phyloP scores from a whole-genome alignment of 139 green algal species.

The Asterochloris sp. region DNA sequence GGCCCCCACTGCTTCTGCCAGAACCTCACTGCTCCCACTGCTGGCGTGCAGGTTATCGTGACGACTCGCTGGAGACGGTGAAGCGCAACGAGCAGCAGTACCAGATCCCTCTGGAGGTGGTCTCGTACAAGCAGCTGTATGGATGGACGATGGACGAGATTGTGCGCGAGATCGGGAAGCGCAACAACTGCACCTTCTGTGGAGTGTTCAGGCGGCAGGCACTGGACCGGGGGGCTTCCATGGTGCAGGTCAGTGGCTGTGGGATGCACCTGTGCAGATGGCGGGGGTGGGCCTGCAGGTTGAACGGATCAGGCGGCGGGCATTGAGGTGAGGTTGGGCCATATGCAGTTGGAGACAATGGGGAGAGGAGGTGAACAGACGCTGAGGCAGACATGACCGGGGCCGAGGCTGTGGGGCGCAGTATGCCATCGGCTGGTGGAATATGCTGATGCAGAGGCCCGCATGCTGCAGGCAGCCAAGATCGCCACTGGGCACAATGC shows the following conservation, averaged over 20 bases:
- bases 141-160: conserved; percentile 99
- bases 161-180: conserved; percentile 82
- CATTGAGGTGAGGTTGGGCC: too few species aligned
- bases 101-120: conserved; percentile 74
- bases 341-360: too few species aligned
- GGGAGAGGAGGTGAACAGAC: too few species aligned
- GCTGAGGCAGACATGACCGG: too few species aligned
- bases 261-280: too few species aligned
- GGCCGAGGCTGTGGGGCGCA: too few species aligned
- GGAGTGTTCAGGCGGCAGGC: conserved; percentile 91
- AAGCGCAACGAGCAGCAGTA: conserved; percentile 87
- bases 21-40: too few species aligned
- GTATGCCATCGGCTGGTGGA: too few species aligned
- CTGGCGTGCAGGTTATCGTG: conserved; percentile 62
- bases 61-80: conserved; percentile 95
- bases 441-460: neutral
- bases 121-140: conserved; percentile 96
- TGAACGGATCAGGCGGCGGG: neutral
- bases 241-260: conserved; percentile 29
- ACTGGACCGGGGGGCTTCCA: conserved; percentile 80
- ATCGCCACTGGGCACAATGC: conserved; percentile 94
- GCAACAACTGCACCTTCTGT: conserved; percentile 98
- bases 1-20: too few species aligned
- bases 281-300: too few species aligned
- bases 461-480: conserved; percentile 53